These are phyloP conservation scores for Hirsutella minnesotensis DNA, from an alignment of 2,329 filamentous ascomycete genomes.

Conservation along the genomic window DNA sequence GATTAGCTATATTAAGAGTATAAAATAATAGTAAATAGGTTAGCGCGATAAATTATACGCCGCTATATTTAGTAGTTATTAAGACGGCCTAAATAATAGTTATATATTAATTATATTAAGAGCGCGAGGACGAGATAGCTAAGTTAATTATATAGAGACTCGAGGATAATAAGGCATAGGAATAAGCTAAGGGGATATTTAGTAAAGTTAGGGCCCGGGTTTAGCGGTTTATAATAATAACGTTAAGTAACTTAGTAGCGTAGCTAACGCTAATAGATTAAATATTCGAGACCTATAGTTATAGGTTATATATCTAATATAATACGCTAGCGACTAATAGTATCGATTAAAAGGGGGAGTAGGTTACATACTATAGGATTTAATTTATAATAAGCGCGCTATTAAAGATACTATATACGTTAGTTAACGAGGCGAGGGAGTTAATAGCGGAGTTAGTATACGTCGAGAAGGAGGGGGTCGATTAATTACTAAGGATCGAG, in stretches of 20 bases:
- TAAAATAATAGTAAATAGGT: slow-evolving; percentile 3
- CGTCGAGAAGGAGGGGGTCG: not conserved
- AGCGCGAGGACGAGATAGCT: slow-evolving; percentile 1
- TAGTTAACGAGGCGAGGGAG: not conserved
- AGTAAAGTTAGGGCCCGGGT: slow-evolving; percentile 1
- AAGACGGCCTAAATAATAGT: slow-evolving; percentile 6
- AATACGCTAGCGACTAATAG: slow-evolving; percentile 1
- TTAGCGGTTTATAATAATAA: slow-evolving; percentile 7
- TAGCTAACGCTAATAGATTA: slow-evolving; percentile 5
- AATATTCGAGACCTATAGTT: slow-evolving; percentile 4
- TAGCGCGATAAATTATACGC: slow-evolving; percentile 3
- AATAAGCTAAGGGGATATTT: slow-evolving; percentile 3
- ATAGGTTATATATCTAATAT: slow-evolving; percentile 6
- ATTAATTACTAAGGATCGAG: not conserved
- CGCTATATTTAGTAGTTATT: slow-evolving; percentile 7
- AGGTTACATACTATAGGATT: not conserved
- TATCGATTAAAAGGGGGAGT: slow-evolving; percentile 4
- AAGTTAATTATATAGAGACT: not conserved
- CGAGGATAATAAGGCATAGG: slow-evolving; percentile 1
- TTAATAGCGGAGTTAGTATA: slow-evolving; percentile 1
- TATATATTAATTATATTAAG: slow-evolving; percentile 5
- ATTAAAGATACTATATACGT: not conserved
- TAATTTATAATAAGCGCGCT: slow-evolving; percentile 2
- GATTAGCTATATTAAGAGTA: slow-evolving; percentile 4
- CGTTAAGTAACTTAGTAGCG: not conserved